A percentile compares a stretch with the other conserved stretches of the same genome.
Conservation (phyloP, 805 yeast species). For the Scheffersomyces stipitis region DNA sequence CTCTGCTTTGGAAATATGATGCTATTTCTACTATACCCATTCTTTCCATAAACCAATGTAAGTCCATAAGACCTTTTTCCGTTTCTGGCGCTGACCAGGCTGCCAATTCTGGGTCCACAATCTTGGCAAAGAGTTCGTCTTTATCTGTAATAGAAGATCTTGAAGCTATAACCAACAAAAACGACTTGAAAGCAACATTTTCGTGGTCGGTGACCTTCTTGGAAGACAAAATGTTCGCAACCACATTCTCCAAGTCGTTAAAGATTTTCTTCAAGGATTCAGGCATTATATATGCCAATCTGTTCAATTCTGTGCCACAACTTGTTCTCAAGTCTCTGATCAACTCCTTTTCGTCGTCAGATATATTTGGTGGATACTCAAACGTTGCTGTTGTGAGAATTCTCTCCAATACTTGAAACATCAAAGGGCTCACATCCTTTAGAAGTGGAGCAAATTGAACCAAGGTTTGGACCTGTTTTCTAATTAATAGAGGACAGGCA, state of each 20-base stretch:
- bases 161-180: constrained; percentile 86
- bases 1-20: constrained; percentile 79
- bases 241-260: constrained; percentile 78
- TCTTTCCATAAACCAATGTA: constrained; percentile 98
- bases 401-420: constrained; percentile 83
- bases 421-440: constrained; percentile 68
- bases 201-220: constrained; percentile 85
- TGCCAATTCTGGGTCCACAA: constrained; percentile 89
- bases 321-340: constrained; percentile 86
- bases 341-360: constrained; percentile 75
- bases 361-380: constrained; percentile 65
- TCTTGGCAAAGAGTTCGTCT: constrained; percentile 73
- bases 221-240: constrained; percentile 65
- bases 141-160: constrained; percentile 74
- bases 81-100: constrained; percentile 95
- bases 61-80: constrained; percentile 81
- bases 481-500: constrained; percentile 74
- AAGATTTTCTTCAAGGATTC: constrained; percentile 80
- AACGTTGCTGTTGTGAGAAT: constrained; percentile 81
- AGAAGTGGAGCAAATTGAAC: constrained; percentile 92
- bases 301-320: constrained; percentile 91
- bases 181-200: constrained; percentile 89
- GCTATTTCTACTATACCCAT: constrained; percentile 94
- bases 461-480: constrained; percentile 86
- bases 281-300: constrained; percentile 94